Evolutionary conservation across 1,284 basidiomycete genomes (phyloP), one percentile per base, ranked within the genome.

Genomic region (Xerocomus nothofagi): DNA sequence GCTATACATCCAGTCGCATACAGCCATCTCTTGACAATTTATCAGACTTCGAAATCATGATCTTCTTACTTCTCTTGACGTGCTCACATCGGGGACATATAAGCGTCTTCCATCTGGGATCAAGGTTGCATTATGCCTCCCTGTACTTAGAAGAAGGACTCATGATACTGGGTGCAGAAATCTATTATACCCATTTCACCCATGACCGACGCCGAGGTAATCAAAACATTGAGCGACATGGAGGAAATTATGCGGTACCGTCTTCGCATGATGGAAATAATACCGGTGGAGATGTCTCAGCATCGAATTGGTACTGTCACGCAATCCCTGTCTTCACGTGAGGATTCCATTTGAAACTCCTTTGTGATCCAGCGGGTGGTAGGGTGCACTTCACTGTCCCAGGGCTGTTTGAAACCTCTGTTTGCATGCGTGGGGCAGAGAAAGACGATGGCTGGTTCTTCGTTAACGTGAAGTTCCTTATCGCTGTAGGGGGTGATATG

Each of bases 21-120:
- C 43, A 11, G 1, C 31, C 46, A 26, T 39, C 17, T 44, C 42
- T 45, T 45, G 40, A 48, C 39, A 17, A 18, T n/a, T 39, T n/a
- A 26, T 5, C 53, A 91, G 91, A 65, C 78, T 92, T 20, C 81
- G 91, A 47, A 95, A 94, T 65, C 91, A 93, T 57, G 93, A 96
- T 65, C 74, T 95, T n/a, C 74, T 91, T 11, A 93, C 91, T 1
- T 93, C 93, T 17, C 72, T 95, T 43, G 88, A 93, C 57, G 89
- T 95, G 41, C 75, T 95, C 20, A 88, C 88, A 2, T 86, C 84
- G 15, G 92, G 92, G 2, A 84, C 87, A 26, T 95, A 95, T 61
- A 75, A 81, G 40, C 75, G 90, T 37, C 78, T 95, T 17, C 93
- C 93, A 9, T 77, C 82, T 11, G 78, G 75, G 52, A 88, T 93